Conservation (phyloP, 257 asterid species). For the Gardenia jasminoides region DNA sequence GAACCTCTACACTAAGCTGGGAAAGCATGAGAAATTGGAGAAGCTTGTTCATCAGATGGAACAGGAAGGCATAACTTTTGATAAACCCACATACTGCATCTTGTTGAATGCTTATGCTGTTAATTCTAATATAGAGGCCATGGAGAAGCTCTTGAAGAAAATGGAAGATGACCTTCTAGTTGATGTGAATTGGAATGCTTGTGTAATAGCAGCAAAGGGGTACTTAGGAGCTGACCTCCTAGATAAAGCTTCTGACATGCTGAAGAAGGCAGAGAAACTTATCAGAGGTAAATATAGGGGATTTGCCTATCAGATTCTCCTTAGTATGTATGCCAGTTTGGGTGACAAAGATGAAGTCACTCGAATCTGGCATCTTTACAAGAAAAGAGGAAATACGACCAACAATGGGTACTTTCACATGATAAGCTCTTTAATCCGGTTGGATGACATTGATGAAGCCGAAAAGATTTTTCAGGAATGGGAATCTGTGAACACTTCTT, state of each 20-base stretch:
- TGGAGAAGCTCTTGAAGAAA: conserved; percentile 18
- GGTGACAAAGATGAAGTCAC: conserved; percentile 14
- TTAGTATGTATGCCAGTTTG: conserved; percentile 21
- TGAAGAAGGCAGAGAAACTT: conserved; percentile 19
- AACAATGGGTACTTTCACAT: conserved; percentile 13
- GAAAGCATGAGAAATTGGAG: conserved; percentile 7
- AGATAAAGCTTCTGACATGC: conserved; percentile 16
- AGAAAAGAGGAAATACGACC: not conserved
- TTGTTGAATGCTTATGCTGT: conserved; percentile 11
- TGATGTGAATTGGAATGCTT: conserved; percentile 11
- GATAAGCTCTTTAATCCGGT: conserved; percentile 12
- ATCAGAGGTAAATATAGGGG: not conserved
- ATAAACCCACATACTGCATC: not conserved
- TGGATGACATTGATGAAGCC: conserved; percentile 20
- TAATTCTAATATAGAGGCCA: conserved; percentile 9
- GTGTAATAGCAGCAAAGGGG: conserved; percentile 17
- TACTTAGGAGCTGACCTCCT: conserved; percentile 13
- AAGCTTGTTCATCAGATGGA: conserved; percentile 22
- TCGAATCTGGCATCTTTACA: conserved; percentile 19
- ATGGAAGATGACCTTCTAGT: conserved; percentile 11
- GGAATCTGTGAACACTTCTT: conserved; percentile 2
- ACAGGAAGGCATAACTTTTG: conserved; percentile 1
- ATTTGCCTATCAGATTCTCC: conserved; percentile 7
- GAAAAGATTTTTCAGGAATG: conserved; percentile 21
- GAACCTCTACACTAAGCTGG: conserved; percentile 17